Conservation (phyloP, 345 rosid species). For the Streptanthus diversifolius region DNA sequence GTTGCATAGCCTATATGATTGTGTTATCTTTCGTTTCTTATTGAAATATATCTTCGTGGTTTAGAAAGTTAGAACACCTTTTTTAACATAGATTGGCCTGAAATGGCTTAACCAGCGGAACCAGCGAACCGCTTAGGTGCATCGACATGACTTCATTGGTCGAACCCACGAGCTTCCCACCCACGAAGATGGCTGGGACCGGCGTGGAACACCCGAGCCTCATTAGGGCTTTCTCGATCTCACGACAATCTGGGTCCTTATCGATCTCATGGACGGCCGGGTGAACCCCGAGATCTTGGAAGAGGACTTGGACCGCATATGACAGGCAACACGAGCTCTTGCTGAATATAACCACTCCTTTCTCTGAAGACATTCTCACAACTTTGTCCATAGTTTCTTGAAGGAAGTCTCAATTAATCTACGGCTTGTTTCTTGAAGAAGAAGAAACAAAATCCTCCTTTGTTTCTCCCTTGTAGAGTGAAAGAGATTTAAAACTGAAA, state of each 20-base stretch:
- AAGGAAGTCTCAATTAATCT: neutral
- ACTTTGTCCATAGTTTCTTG: slow-evolving; percentile 57
- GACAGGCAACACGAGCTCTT: slow-evolving; percentile 78
- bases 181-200: slow-evolving; percentile 71
- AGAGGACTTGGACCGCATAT: slow-evolving; percentile 65
- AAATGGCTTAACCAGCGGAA: slow-evolving; percentile 56
- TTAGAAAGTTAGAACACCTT: slow-evolving; percentile 15
- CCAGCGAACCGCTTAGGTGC: slow-evolving; percentile 61
- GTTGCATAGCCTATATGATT: slow-evolving; percentile 18
- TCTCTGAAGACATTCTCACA: slow-evolving; percentile 57
- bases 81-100: slow-evolving; percentile 39
- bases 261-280: slow-evolving; percentile 62
- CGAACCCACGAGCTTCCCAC: slow-evolving; percentile 64
- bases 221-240: slow-evolving; percentile 68
- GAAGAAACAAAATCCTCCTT: slow-evolving; percentile 6
- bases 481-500: slow-evolving; percentile 12
- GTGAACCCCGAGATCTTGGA: slow-evolving; percentile 63
- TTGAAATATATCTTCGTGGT: slow-evolving; percentile 4
- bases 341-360: slow-evolving; percentile 75
- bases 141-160: slow-evolving; percentile 82
- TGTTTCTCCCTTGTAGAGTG: neutral
- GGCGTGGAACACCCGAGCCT: slow-evolving; percentile 67
- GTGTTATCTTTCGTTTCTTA: neutral
- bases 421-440: slow-evolving; percentile 12
- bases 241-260: slow-evolving; percentile 68